Evolutionary conservation across 2,329 filamentous ascomycete genomes (phyloP), one percentile per base, ranked within the genome.

Genomic region (Xylariaceae sp.): DNA sequence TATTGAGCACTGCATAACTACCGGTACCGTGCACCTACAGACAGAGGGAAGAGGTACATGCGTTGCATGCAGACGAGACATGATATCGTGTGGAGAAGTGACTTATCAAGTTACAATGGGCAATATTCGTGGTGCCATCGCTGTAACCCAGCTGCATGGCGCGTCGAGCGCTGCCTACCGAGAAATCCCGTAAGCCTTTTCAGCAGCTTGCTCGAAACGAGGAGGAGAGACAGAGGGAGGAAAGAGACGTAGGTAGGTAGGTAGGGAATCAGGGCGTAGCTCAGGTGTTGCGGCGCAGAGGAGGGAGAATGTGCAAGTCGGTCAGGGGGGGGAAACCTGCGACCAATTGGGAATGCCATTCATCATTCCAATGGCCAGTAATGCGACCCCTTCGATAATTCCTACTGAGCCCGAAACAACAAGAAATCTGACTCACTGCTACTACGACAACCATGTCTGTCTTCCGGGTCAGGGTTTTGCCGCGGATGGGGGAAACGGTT

Each of bases 331-430:
- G 8, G 8, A 10, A 30, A 30, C 23, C 23, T 30, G 23, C 23
- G 23, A 30, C 23, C 23, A 30, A 30, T 30, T 30, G 23, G 23
- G 23, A 30, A 30, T 30, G 23, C 23, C 23, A 30, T 5, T 30
- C 23, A 30, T 30, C 23, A 30, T 30, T 30, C 23, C 23, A 30
- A 30, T 30, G 23, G 23, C 37, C 37, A 41, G 37, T 41, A 41
- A 41, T 41, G 37, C 37, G 37, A 13, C 37, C 8, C 37, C 23
- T 30, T 41, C 37, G 37, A 41, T 41, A 41, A 30, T 41, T 41
- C 37, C 8, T 13, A 41, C 37, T n/a, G 48, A 57, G 55, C 57
- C 48, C 50, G 60, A 50, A 57, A 51, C 13, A n/a, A 45, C 41
- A 18, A 8, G 11, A 10, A 18, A 18, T 5, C 47, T 49, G 17